These are phyloP conservation scores for Quercus rubra DNA, from an alignment of 306 rosid genomes.

Conservation along the genomic window DNA sequence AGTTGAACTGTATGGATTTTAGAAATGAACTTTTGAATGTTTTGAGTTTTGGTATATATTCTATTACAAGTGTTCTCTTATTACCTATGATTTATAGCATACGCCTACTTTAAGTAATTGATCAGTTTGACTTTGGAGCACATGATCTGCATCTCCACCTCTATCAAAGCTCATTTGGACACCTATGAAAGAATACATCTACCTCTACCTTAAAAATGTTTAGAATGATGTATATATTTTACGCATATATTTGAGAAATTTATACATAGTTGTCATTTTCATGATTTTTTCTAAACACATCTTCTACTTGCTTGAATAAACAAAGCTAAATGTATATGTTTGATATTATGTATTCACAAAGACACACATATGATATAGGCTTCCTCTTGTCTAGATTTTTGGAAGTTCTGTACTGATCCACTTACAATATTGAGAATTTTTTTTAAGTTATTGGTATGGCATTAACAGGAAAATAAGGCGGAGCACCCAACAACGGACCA, in stretches of 20 bases:
- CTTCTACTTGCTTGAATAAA: neutral
- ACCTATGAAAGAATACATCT: no score
- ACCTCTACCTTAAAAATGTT: no score
- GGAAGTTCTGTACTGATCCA: no score
- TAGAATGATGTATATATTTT: neutral
- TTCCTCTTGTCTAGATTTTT: no score
- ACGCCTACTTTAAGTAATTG: no score
- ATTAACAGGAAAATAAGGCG: neutral
- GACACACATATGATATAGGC: no score
- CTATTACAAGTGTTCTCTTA: conserved; percentile 4
- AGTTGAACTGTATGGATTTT: conserved; percentile 5
- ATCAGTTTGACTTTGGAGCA: no score
- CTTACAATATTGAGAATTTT: no score
- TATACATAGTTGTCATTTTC: neutral
- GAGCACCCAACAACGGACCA: neutral
- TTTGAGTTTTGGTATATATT: neutral
- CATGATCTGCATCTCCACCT: no score
- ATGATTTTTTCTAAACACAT: neutral
- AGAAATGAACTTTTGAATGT: conserved; percentile 1
- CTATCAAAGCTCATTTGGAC: no score
- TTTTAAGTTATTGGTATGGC: no score
- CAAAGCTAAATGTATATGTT: neutral
- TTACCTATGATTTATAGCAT: conserved; percentile 6
- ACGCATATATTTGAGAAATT: neutral
- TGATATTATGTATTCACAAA: no score